Conservation (phyloP, 306 rosid species). For the Morella rubra region DNA sequence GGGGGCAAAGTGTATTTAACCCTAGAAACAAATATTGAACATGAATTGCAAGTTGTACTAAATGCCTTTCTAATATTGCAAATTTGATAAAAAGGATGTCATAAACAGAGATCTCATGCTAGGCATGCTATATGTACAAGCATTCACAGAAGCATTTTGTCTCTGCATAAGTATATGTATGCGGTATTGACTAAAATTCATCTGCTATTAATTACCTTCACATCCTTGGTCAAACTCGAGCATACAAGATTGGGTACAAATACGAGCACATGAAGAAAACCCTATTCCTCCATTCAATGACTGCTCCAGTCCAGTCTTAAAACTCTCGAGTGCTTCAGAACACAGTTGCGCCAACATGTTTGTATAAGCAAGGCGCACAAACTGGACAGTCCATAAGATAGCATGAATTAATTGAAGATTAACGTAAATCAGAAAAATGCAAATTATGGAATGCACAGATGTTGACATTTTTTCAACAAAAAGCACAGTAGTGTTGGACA, state of each 20-base stretch:
- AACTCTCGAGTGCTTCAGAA: conserved; percentile 51
- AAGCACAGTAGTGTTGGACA: no score
- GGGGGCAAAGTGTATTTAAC: no score
- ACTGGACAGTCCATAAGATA: conserved; percentile 49
- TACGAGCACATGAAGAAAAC: conserved; percentile 57
- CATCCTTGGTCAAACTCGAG: conserved; percentile 63
- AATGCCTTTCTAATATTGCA: neutral
- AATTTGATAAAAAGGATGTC: neutral
- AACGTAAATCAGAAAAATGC: no score
- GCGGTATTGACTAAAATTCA: conserved; percentile 13
- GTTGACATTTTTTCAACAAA: no score
- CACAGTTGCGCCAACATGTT: conserved; percentile 69
- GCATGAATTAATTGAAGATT: conserved; percentile 6
- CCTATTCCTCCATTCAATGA: conserved; percentile 74
- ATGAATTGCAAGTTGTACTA: no score
- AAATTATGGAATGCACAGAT: no score
- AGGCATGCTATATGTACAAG: neutral
- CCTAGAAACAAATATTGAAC: no score
- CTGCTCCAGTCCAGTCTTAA: conserved; percentile 58
- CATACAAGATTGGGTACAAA: conserved; percentile 41
- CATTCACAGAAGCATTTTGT: neutral
- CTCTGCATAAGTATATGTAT: no score
- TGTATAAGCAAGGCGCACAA: conserved; percentile 62
- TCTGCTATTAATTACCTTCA: conserved; percentile 60
- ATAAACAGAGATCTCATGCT: neutral